Evolutionary conservation across 176 grass and related monocot species (phyloP), one percentile per base, ranked within the genome.

Genomic region (Ampelocalamus luodianensis): DNA sequence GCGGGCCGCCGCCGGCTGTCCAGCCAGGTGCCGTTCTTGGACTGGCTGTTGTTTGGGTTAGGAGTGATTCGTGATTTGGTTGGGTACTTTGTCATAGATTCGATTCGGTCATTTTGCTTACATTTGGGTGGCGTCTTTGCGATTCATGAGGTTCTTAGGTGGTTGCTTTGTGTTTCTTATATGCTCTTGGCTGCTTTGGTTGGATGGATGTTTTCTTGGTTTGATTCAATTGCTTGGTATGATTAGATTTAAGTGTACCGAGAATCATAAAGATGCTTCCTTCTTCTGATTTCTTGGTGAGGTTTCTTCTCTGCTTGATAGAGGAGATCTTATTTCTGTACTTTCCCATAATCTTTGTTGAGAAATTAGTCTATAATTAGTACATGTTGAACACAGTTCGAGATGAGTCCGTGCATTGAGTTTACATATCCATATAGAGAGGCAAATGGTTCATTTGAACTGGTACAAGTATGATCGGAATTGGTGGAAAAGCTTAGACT

Each of bases 1-100:
- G 79, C 79, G 68, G 39, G 44, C 29, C 60, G 74, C 45, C 80
- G 85, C 38, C 61, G 70, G 48, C 70, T 72, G n/a, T 42, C 85
- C 70, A 54, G 17, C 39, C 84, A 90, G 89, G 89, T 87, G 59
- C 75, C n/a, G 14, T 29, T 82, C 65, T 55, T 23, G 49, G n/a
- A 13, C 36, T 58, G 65, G 15, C 36, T 8, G 45, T 45, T 29
- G 27, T 23, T 61, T 71, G 53, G 26, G 8, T 36, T 17, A 18
- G 24, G 3, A 9, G 2, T 56, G 79, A 76, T 76, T 67, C 49
- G 68, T 85, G 49, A 67, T 51, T 24, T 81, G 48, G 4, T 24
- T 37, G 9, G 48, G 46, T 40, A 38, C 16, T 18, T 72, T 6
- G 56, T 18, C 49, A 13, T 11, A 39, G 34, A 70, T 51, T 53